Evolutionary conservation across 495 filamentous ascomycete species (phyloP), one percentile per base, ranked within the genome.

Genomic region (Hypoxylon fuscum): DNA sequence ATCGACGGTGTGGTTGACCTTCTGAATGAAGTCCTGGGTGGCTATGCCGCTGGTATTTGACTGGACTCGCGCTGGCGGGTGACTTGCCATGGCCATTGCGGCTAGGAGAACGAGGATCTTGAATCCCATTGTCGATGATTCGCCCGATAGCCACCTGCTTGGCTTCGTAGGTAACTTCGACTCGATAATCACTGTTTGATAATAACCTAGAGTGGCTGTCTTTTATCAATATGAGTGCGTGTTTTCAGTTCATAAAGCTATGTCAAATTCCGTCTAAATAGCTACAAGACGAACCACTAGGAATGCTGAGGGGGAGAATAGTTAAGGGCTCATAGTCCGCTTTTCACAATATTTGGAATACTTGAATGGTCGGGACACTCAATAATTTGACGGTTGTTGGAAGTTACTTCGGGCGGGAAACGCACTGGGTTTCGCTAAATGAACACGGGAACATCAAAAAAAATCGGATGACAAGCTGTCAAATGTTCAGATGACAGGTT

Each of bases 21-120:
- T 66, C 18, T 66, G 62, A 22, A 17, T 37, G 62, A 66, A 66
- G 51, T 66, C 15, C n/a, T 57, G 56, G 14, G 52, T 57, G 6
- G 31, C 62, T 23, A 52, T 53, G 4, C 22, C 23, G 27, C 51
- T 66, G 15, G 41, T 61, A 17, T 66, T 61, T 1, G 62, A 65
- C 18, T 55, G 55, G 2, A 46, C 51, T 5, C 35, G 22, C 25
- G 43, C 56, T 18, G 51, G 23, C 18, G 62, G 21, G 29, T 52
- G 51, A 11, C 35, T 21, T 31, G 51, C 55, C 32, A 56, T 14
- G 4, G 52, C 56, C 31, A 44, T 17, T 10, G 46, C 41, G 11
- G 47, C 46, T 5, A 57, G 25, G 6, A 61, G 18, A 25, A 21
- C 5, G 25, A 56, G 20, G 23, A 27, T n/a, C 21, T 41, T 52